Conservation (phyloP, 2,329 filamentous ascomycete species). For the Cercospora nicotianae region DNA sequence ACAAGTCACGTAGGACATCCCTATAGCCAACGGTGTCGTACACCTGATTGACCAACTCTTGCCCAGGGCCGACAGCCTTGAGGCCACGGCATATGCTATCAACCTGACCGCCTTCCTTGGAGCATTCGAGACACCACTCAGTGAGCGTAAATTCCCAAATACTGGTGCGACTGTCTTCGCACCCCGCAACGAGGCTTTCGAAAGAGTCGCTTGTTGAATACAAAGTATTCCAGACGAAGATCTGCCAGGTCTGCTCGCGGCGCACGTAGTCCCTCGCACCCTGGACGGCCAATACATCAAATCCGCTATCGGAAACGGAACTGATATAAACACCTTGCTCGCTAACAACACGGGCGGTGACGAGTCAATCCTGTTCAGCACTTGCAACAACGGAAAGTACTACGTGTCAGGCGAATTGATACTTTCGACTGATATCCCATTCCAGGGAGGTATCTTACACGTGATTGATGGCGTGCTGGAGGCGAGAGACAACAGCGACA, state of each 20-base stretch:
- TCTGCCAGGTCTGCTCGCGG: too few relatives aligned
- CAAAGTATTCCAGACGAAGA: too few relatives aligned
- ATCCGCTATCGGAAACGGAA: too few relatives aligned
- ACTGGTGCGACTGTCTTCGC: background rate
- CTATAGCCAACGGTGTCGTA: background rate
- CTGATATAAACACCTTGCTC: too few relatives aligned
- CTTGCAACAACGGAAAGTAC: background rate
- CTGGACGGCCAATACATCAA: too few relatives aligned
- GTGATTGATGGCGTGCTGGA: background rate
- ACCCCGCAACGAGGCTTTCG: background rate
- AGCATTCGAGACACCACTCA: background rate
- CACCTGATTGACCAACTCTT: background rate
- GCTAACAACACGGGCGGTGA: too few relatives aligned
- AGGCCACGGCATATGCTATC: background rate
- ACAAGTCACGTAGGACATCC: background rate
- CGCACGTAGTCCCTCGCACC: too few relatives aligned
- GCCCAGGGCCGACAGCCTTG: background rate
- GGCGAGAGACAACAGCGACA: background rate
- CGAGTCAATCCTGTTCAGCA: background rate
- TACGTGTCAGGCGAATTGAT: background rate
- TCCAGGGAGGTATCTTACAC: background rate
- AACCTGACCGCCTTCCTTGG: background rate
- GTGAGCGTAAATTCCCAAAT: background rate
- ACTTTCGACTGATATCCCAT: background rate
- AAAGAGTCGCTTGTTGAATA: too few relatives aligned